These are phyloP conservation scores for Larix kaempferi DNA, from an alignment of 75 land plant genomes.

Conservation along the genomic window DNA sequence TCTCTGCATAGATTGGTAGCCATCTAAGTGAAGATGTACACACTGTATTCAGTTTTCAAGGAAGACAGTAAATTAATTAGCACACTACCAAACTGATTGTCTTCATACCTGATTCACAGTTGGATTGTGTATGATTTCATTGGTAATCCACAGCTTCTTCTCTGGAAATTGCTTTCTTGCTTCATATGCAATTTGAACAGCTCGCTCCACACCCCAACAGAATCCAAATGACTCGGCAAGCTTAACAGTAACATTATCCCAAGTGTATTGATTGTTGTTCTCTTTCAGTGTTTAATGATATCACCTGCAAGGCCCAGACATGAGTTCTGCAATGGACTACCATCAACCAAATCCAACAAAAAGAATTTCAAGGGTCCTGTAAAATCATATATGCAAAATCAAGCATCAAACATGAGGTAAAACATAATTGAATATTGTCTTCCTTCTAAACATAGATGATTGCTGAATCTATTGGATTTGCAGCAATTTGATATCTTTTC, in stretches of 20 bases:
- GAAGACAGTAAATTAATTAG: not conserved
- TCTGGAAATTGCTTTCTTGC: slow-evolving; percentile 46
- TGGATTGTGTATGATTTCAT: slow-evolving; percentile 50
- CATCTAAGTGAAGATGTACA: not conserved
- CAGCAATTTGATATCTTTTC: not conserved
- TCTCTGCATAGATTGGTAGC: slow-evolving; percentile 36
- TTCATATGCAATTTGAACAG: slow-evolving; percentile 50
- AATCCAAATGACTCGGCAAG: slow-evolving; percentile 43
- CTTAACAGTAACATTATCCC: slow-evolving; percentile 46
- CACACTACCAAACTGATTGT: not conserved
- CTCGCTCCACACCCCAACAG: slow-evolving; percentile 56
- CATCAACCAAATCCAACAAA: not conserved
- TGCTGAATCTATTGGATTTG: not conserved
- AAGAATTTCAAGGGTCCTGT: not conserved
- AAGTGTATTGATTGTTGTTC: slow-evolving; percentile 32
- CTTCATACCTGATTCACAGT: slow-evolving; percentile 32
- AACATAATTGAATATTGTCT: not conserved
- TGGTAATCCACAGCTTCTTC: slow-evolving; percentile 41
- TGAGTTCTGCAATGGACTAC: not conserved
- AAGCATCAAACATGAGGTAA: not conserved
- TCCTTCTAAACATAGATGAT: not conserved
- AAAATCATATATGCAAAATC: not conserved
- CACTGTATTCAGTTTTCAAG: not conserved
- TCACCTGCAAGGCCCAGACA: slow-evolving; percentile 27
- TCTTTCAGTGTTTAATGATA: slow-evolving; percentile 38